phyloP scores from a whole-genome alignment of 164 flowering plant genomes.

The Magnolia changhungtana region DNA sequence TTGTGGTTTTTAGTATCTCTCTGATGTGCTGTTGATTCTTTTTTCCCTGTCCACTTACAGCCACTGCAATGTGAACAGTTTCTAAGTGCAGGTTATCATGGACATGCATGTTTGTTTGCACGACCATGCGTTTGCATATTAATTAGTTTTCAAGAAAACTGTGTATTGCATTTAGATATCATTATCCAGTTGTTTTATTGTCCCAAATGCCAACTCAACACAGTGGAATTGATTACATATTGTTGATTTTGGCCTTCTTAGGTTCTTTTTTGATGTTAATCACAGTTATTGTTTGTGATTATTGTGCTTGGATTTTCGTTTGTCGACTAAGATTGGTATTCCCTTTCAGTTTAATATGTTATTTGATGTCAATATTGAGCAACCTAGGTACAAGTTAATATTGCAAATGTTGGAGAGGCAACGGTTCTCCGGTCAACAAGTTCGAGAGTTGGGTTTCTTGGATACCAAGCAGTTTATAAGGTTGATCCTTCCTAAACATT shows the following conservation, averaged over 20 bases:
- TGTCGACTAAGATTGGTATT: background rate
- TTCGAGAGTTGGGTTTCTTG: slow-evolving; percentile 62
- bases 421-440: slow-evolving; percentile 57
- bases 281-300: background rate
- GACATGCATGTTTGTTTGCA: no score
- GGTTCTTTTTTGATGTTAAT: background rate
- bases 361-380: background rate
- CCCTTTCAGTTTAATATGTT: background rate
- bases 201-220: no score
- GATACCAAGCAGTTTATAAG: slow-evolving; percentile 72
- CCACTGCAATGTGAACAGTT: background rate
- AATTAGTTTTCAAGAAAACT: no score
- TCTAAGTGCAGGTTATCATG: background rate
- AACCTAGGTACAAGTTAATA: slow-evolving; percentile 61
- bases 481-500: slow-evolving; percentile 21
- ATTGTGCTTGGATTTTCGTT: slow-evolving; percentile 4
- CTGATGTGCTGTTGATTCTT: background rate
- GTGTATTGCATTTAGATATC: no score
- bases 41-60: background rate
- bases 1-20: no score
- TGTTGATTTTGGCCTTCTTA: background rate
- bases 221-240: no score
- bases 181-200: no score
- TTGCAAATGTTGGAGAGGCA: slow-evolving; percentile 42
- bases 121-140: no score